Evolutionary conservation across 2,329 filamentous ascomycete species (phyloP), one percentile per base, ranked within the genome.

Genomic region (Aotearoamyces nothofagi): DNA sequence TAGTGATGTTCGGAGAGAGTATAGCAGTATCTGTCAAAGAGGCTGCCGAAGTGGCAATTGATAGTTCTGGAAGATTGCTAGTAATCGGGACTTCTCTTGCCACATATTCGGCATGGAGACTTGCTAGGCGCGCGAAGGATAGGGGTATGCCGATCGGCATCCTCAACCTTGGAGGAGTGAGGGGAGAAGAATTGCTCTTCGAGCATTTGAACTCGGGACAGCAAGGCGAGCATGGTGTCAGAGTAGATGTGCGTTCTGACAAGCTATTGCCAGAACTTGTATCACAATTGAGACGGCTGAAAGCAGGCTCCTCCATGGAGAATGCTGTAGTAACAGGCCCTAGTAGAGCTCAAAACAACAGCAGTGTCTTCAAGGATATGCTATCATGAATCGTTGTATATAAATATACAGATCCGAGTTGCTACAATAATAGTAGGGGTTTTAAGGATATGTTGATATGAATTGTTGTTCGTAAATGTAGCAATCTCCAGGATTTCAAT

Each of bases 1-100:
- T 98, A 2, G 75, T 86, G 43, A 94, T 96, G 83, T 96, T 96
- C 50, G 90, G 90, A 10, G 90, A 96, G 54, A 86, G 72, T 34
- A 92, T 96, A 27, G 60, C 69, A 0, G 52, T 56, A 2, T 45
- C 55, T 2, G 74, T 86, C 19, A 94, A 92, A 51, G 52, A 58
- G 2, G 73, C 72, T 0, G 87, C 86, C 2, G 86, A 96, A 47
- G 57, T 70, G 15, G 78, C 79, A 9, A 71, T 96, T 27, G 81
- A 94, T 44, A 64, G 66, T 15, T 79, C 83, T 1, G 73, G 72
- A 5, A 69, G 71, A 34, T 54, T 96, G 19, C 59, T 96, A 13
- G 67, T 96, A 6, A 52, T 96, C 10, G 90, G 86, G 4, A 94
- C 82, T 19, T 93, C 82, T 36, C 63, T 96, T 26, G 90, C 90